These are phyloP conservation scores for Amanita rimosa DNA, from an alignment of 768 basidiomycete genomes.

Conservation along the genomic window DNA sequence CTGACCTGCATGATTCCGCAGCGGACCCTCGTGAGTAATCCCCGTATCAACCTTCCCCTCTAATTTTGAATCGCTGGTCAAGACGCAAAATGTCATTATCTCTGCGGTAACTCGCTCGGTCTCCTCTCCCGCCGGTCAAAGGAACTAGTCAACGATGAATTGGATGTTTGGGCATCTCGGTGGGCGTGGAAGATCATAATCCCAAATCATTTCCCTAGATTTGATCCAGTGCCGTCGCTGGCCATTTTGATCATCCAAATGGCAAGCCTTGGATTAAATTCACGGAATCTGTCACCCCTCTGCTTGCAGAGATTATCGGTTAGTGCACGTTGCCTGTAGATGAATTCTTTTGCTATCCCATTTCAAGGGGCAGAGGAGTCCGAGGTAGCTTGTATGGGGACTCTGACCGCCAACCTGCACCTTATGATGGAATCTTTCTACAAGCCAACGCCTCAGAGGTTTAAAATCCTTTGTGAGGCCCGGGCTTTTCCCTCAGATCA, in stretches of 20 bases:
- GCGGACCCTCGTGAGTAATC: conserved; percentile 26
- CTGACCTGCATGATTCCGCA: conserved; percentile 30
- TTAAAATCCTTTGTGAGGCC: conserved; percentile 92
- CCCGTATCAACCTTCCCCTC: too few species aligned
- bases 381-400: conserved; percentile 95
- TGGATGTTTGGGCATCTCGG: conserved; percentile 74
- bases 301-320: conserved; percentile 80
- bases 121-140: conserved; percentile 66
- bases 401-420: conserved; percentile 91
- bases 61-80: conserved; percentile 7
- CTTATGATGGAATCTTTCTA: conserved; percentile 94
- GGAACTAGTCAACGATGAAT: conserved; percentile 67
- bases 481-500: conserved; percentile 96
- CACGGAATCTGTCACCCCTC: conserved; percentile 57
- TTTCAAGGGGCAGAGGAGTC: conserved; percentile 66
- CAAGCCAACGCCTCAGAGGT: conserved; percentile 72
- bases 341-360: not conserved
- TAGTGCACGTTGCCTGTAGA: conserved; percentile 14
- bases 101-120: conserved; percentile 95
- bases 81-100: conserved; percentile 61
- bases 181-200: conserved; percentile 19
- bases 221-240: conserved; percentile 61
- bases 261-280: conserved; percentile 75
- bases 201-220: conserved; percentile 9
- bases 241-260: conserved; percentile 87